Evolutionary conservation across 345 rosid species (phyloP).

Genomic region (Eucalyptus urophylla): DNA sequence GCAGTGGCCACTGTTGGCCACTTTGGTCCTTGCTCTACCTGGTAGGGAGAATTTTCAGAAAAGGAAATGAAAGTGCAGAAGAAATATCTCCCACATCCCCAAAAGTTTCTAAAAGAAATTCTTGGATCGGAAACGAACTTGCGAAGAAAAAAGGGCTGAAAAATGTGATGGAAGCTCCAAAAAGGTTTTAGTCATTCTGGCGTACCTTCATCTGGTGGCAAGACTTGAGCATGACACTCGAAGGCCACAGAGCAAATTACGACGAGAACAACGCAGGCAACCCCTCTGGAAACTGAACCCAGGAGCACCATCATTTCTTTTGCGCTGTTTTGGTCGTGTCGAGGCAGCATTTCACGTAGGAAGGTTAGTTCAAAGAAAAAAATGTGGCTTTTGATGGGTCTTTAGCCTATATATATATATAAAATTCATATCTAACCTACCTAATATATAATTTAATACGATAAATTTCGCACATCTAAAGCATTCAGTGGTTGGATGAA

Average conservation of each 20-base stretch:
- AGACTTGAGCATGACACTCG: constrained; percentile 29
- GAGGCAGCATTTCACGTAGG: no score
- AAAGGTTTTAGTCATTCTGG: neutral
- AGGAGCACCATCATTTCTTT: neutral
- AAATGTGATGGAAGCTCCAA: neutral
- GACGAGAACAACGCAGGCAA: constrained; percentile 4
- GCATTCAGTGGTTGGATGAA: neutral
- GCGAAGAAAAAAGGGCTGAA: neutral
- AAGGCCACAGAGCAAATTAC: constrained; percentile 5
- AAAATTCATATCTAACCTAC: neutral
- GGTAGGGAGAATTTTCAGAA: neutral
- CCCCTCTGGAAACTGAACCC: neutral
- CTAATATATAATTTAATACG: neutral
- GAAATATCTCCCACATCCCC: neutral
- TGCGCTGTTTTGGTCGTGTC: no score
- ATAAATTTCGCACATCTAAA: neutral
- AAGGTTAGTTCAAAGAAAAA: no score
- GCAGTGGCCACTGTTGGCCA: neutral
- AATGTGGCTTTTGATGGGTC: no score
- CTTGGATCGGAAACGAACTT: neutral
- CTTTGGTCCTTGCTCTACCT: neutral
- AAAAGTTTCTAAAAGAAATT: neutral
- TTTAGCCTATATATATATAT: neutral
- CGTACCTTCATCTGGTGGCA: constrained; percentile 52
- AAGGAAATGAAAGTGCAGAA: neutral